Percentiles rank a stretch among this genome's conserved stretches.
Evolutionary conservation across 176 grass and related monocot genomes (phyloP).

Genomic region (Triticum turgidum): DNA sequence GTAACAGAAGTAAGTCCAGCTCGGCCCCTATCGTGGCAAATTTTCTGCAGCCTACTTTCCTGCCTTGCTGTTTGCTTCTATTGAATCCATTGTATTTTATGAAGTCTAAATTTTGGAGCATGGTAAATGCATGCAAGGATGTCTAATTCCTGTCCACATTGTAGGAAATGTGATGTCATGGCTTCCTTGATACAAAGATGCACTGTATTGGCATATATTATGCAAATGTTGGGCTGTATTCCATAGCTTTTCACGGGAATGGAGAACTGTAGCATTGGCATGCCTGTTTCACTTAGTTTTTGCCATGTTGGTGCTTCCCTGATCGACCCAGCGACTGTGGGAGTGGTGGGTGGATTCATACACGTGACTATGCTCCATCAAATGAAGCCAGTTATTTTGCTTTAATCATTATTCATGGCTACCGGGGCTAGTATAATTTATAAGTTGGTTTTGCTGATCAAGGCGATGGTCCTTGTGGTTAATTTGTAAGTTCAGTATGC

Average conservation of each 20-base stretch:
- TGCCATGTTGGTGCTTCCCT: background rate
- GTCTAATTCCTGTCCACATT: background rate
- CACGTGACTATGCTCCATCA: background rate
- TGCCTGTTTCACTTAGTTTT: slow-evolving; percentile 12
- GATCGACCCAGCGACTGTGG: background rate
- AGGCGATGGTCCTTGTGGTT: background rate
- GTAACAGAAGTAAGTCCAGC: background rate
- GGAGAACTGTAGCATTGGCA: background rate
- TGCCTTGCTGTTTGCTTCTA: background rate
- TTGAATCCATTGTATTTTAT: background rate
- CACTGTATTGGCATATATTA: background rate
- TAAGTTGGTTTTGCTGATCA: background rate
- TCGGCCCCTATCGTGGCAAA: background rate
- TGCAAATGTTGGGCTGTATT: background rate
- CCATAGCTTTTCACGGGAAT: background rate
- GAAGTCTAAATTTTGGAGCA: background rate
- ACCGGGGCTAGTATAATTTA: background rate
- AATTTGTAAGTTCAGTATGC: background rate
- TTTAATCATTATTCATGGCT: background rate
- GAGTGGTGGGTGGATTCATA: background rate
- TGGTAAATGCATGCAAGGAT: background rate
- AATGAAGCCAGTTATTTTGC: background rate
- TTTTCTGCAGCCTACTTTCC: background rate
- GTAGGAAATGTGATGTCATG: background rate
- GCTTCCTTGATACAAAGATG: background rate